Evolutionary conservation across 177 flowering plant genomes (phyloP).

Genomic region (Vitis hybrid): DNA sequence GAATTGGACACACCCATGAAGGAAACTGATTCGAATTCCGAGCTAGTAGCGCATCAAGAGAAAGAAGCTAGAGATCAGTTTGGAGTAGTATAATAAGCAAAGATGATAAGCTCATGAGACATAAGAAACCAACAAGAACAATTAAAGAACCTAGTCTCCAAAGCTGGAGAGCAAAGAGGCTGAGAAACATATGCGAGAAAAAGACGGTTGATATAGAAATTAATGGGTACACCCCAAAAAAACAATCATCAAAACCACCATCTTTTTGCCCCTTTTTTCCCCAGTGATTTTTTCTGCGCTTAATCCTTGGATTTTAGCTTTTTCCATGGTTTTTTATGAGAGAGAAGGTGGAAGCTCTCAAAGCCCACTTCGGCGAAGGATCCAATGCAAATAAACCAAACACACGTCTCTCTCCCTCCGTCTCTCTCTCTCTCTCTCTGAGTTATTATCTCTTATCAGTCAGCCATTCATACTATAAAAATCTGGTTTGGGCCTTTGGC

Average conservation of each 20-base stretch:
- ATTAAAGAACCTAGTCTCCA: background rate
- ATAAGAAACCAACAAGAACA: conserved; percentile 2
- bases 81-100: no score
- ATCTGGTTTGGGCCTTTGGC: conserved; percentile 11
- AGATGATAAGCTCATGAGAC: no score
- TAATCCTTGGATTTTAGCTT: conserved; percentile 17
- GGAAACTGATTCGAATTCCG: conserved; percentile 1
- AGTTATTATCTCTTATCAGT: conserved; percentile 3
- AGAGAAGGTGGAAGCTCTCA: conserved; percentile 9
- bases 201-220: conserved; percentile 1
- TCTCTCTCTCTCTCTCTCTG: background rate
- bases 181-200: conserved; percentile 5
- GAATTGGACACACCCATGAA: conserved; percentile 20
- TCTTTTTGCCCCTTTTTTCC: conserved; percentile 3
- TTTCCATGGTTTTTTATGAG: background rate
- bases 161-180: background rate
- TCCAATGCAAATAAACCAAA: conserved; percentile 34
- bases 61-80: background rate
- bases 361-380: conserved; percentile 45
- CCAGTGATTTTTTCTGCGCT: conserved; percentile 2
- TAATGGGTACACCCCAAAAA: background rate
- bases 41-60: background rate
- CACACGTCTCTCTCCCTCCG: conserved; percentile 6
- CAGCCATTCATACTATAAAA: conserved; percentile 9
- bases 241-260: conserved; percentile 17